These are phyloP conservation scores for Rosa rugosa DNA, from an alignment of 306 rosid genomes.

Conservation along the genomic window DNA sequence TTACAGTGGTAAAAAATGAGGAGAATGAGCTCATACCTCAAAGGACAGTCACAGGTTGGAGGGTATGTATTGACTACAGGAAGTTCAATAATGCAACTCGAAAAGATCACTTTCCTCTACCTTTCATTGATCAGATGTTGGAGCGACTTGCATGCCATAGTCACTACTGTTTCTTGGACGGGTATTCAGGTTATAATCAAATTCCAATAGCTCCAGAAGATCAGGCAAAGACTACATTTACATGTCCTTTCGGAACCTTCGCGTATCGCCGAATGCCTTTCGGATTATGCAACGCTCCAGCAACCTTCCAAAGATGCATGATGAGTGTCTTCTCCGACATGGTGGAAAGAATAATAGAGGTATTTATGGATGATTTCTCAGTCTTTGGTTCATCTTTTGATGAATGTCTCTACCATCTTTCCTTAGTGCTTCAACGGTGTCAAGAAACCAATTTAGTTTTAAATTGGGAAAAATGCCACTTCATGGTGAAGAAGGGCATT, in stretches of 20 bases:
- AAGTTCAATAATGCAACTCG: neutral
- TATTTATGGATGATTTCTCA: neutral
- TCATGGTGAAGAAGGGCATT: too few species aligned
- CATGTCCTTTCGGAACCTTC: neutral
- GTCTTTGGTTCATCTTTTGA: conserved; percentile 3
- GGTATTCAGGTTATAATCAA: neutral
- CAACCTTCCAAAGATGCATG: conserved; percentile 2
- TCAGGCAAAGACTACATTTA: conserved; percentile 3
- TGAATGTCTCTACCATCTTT: neutral
- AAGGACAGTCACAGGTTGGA: neutral
- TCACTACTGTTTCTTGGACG: neutral
- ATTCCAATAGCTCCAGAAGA: neutral
- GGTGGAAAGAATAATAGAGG: neutral
- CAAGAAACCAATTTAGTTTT: neutral
- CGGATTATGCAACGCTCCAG: neutral
- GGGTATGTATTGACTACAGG: neutral
- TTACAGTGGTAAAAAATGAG: neutral
- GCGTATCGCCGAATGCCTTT: neutral
- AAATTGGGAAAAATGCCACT: neutral
- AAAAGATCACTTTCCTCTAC: neutral
- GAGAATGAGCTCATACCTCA: neutral
- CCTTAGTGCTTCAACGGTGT: neutral
- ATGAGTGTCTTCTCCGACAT: neutral
- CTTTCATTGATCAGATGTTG: conserved; percentile 12
- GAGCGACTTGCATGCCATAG: neutral